Evolutionary conservation across 192 early-diverging fungal species (phyloP).

Genomic region (Pilobolus umbonatus): DNA sequence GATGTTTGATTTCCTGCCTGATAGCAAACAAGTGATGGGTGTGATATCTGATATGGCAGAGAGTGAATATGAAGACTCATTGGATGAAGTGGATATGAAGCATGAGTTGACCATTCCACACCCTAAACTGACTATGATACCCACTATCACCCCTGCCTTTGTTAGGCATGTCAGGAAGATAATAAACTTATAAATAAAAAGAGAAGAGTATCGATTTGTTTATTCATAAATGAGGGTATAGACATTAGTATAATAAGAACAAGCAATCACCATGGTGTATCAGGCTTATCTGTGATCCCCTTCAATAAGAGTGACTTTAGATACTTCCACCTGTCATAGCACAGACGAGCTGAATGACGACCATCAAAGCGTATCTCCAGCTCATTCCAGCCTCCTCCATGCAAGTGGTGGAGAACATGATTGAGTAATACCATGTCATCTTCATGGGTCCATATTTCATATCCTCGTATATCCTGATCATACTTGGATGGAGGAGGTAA

Average conservation of each 20-base stretch:
- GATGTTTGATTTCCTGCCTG: background rate
- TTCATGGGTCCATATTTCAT: slow-evolving; percentile 30
- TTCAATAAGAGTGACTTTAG: slow-evolving; percentile 17
- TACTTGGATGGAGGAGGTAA: slow-evolving; percentile 17
- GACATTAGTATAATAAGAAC: background rate
- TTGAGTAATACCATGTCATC: slow-evolving; percentile 26
- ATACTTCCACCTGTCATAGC: slow-evolving; percentile 22
- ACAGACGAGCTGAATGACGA: slow-evolving; percentile 24
- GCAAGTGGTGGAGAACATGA: slow-evolving; percentile 23
- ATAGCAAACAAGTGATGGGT: slow-evolving; percentile 3
- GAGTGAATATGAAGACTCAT: slow-evolving; percentile 31
- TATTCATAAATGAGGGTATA: background rate
- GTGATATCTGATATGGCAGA: slow-evolving; percentile 43
- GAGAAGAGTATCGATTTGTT: background rate
- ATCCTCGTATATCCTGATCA: slow-evolving; percentile 18
- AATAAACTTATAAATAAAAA: background rate
- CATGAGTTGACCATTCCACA: slow-evolving; percentile 13
- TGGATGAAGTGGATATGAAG: slow-evolving; percentile 1
- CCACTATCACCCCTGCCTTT: slow-evolving; percentile 22
- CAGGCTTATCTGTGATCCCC: slow-evolving; percentile 1
- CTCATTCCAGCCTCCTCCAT: slow-evolving; percentile 21
- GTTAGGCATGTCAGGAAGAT: background rate
- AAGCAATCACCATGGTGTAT: background rate
- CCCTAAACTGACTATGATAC: slow-evolving; percentile 22
- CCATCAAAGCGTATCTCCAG: slow-evolving; percentile 24